Conservation (phyloP, 805 yeast species). For the Candida jianshihensis region DNA sequence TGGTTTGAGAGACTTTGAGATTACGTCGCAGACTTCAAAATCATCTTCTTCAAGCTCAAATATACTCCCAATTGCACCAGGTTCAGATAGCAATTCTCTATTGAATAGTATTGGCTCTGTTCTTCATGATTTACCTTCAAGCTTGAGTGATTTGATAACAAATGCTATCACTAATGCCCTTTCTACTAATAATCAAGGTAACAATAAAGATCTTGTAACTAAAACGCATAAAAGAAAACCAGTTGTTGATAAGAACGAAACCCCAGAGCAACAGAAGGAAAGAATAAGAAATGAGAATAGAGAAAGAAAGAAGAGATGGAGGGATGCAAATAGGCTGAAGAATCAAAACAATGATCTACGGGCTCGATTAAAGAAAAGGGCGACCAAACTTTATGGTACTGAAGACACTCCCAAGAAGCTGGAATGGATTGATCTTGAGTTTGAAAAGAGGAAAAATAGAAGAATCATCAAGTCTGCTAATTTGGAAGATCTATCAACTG, state of each 20-base stretch:
- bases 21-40: slow-evolving; percentile 1
- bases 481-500: slow-evolving; percentile 21
- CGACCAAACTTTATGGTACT: slow-evolving; percentile 58
- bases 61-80: slow-evolving; percentile 10
- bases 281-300: slow-evolving; percentile 61
- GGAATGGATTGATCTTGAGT: slow-evolving; percentile 73
- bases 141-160: slow-evolving; percentile 16
- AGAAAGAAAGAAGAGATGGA: slow-evolving; percentile 76
- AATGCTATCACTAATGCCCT: slow-evolving; percentile 21
- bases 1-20: neutral
- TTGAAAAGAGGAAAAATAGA: slow-evolving; percentile 54
- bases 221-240: slow-evolving; percentile 12
- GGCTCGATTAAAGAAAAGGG: slow-evolving; percentile 69
- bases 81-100: slow-evolving; percentile 13
- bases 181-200: slow-evolving; percentile 1
- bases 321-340: slow-evolving; percentile 70
- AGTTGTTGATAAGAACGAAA: slow-evolving; percentile 14
- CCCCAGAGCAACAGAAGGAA: slow-evolving; percentile 38
- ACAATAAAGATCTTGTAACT: slow-evolving; percentile 2
- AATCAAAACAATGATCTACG: slow-evolving; percentile 86
- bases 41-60: slow-evolving; percentile 2
- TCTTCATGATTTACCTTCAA: slow-evolving; percentile 19
- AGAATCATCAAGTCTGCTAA: slow-evolving; percentile 40
- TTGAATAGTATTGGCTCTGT: slow-evolving; percentile 17
- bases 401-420: slow-evolving; percentile 45